These are phyloP conservation scores for Trapa bicornis DNA, from an alignment of 345 rosid genomes.

Conservation along the genomic window DNA sequence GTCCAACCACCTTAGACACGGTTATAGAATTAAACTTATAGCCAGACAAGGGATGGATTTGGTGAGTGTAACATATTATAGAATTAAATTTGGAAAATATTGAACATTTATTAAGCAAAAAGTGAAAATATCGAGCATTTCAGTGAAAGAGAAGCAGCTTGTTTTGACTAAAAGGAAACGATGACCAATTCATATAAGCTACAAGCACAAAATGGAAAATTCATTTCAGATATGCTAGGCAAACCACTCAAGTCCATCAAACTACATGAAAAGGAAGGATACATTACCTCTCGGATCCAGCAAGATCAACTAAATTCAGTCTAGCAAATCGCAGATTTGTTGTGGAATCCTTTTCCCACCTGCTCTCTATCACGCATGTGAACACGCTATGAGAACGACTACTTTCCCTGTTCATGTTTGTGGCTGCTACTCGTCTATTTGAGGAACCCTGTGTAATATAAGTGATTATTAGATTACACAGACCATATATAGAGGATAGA, in stretches of 20 bases:
- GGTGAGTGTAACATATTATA: too few relatives aligned
- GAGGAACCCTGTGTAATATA: constrained; percentile 48
- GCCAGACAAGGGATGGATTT: too few relatives aligned
- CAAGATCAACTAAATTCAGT: constrained; percentile 85
- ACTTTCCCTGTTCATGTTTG: constrained; percentile 95
- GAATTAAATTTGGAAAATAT: too few relatives aligned
- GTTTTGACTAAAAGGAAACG: not conserved
- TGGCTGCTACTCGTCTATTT: constrained; percentile 87
- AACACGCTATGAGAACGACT: constrained; percentile 92
- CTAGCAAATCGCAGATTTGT: constrained; percentile 83
- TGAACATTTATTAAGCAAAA: too few relatives aligned
- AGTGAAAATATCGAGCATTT: too few relatives aligned
- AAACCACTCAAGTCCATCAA: not conserved
- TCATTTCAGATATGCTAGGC: not conserved
- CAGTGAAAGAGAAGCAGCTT: not conserved
- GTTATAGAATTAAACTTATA: not conserved
- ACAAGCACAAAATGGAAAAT: not conserved
- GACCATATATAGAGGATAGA: not conserved
- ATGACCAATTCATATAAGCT: not conserved
- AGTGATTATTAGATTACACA: too few relatives aligned
- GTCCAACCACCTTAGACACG: not conserved
- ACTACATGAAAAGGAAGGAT: not conserved
- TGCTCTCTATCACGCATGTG: constrained; percentile 84
- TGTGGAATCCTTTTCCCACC: constrained; percentile 88
- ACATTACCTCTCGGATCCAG: constrained; percentile 83